Evolutionary conservation across 2,329 filamentous ascomycete genomes (phyloP), one percentile per base, ranked within the genome.

Genomic region (Fusarium ramigenum): DNA sequence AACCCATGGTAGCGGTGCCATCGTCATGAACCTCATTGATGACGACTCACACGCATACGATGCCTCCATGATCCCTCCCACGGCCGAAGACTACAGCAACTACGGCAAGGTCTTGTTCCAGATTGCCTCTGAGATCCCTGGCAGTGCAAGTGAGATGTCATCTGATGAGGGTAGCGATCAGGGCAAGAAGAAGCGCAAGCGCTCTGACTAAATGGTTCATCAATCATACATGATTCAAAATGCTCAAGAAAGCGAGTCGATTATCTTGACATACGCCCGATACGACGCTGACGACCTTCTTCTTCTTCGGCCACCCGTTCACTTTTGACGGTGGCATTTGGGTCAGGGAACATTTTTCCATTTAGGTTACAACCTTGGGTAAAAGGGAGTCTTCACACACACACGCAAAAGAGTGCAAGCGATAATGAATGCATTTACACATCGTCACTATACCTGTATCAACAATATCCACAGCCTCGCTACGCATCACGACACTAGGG

Each of bases 11-110:
- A 93, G 92, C 66, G 94, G 95, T 70, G 93, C 95, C 69, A 93
- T 98, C 75, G 92, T 97, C 79, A 96, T 98, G 92, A 93, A 94
- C 79, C 89, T 98, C 56, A 87, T 97, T 56, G 93, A 96, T 74
- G 89, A 92, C 62, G 88, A 94, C 9, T 81, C 78, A 5, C 83
- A 82, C 59, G 77, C 81, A 36, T 84, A 84, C 56, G 83, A 84
- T 73, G 82, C 78, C 64, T 82, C 82, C 63, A 82, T 84, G 82
- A 84, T 84, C 82, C 80, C 81, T 10, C 76, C 82, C 19, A 80
- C 86, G 44, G 85, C 87, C 21, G 88, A 91, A n/a, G 92, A 94
- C 69, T 90, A 91, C 65, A 87, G 87, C 75, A 87, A 87, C 66
- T 88, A 94, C 68, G 93, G 94, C 75, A 92, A 92, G 79, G 92